Evolutionary conservation across 1,139 yeast genomes (phyloP).

Genomic region (Pneumocystis wakefieldiae): DNA sequence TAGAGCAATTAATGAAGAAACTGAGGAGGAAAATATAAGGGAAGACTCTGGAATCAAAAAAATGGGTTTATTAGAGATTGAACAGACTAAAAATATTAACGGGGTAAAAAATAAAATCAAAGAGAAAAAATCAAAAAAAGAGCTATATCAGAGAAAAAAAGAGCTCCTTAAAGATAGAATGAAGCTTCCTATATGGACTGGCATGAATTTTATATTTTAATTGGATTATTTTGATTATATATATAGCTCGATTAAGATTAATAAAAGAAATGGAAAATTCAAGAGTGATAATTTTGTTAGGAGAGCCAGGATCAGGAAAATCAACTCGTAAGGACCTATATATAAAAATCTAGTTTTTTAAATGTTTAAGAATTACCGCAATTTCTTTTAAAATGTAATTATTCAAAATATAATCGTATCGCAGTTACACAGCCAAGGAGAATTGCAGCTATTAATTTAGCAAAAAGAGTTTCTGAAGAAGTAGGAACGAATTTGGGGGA

Average conservation of each 20-base stretch:
- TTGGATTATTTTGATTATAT: background rate
- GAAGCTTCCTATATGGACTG: slow-evolving; percentile 10
- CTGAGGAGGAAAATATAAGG: background rate
- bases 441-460: slow-evolving; percentile 91
- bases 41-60: background rate
- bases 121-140: background rate
- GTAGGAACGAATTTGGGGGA: slow-evolving; percentile 51
- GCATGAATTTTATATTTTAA: background rate
- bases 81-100: background rate
- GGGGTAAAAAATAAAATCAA: background rate
- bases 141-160: background rate
- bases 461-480: slow-evolving; percentile 85
- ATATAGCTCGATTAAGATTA: slow-evolving; percentile 49
- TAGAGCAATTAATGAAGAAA: background rate
- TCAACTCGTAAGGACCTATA: slow-evolving; percentile 44
- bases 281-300: slow-evolving; percentile 68
- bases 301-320: slow-evolving; percentile 96
- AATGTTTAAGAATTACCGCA: slow-evolving; percentile 49
- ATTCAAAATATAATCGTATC: slow-evolving; percentile 35
- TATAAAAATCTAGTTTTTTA: background rate
- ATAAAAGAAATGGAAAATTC: slow-evolving; percentile 39
- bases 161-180: slow-evolving; percentile 6
- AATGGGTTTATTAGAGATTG: background rate
- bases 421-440: slow-evolving; percentile 96
- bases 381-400: slow-evolving; percentile 30